phyloP scores from a whole-genome alignment of 1,284 basidiomycete genomes.

The Cutaneotrichosporon daszewskae region DNA sequence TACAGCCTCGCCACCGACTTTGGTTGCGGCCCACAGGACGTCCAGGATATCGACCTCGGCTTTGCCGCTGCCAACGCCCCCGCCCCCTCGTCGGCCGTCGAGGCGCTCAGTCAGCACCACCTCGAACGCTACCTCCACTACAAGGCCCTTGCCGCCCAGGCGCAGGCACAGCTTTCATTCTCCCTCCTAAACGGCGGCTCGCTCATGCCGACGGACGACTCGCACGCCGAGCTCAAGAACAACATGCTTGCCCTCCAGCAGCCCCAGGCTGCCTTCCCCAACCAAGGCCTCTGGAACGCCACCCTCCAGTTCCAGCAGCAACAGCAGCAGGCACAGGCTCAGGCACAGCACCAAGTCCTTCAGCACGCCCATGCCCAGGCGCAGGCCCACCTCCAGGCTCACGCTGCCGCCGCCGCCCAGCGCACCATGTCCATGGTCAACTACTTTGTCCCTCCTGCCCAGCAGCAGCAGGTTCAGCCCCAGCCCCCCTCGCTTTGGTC shows the following conservation, averaged over 20 bases:
- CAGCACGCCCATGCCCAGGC: constrained; percentile 32
- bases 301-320: constrained; percentile 23
- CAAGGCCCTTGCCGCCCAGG: constrained; percentile 38
- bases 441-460: constrained; percentile 19
- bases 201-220: constrained; percentile 16
- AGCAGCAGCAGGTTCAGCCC: background rate
- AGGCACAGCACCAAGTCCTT: constrained; percentile 13
- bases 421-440: constrained; percentile 20
- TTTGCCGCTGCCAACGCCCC: background rate
- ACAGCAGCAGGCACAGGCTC: constrained; percentile 15
- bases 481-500: constrained; percentile 14
- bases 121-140: constrained; percentile 42
- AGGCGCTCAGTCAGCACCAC: constrained; percentile 39
- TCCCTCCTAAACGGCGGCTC: constrained; percentile 18
- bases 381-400: constrained; percentile 30
- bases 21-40: no score
- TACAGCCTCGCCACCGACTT: background rate
- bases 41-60: background rate
- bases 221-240: constrained; percentile 18
- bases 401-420: constrained; percentile 27
- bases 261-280: constrained; percentile 4
- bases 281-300: constrained; percentile 11
- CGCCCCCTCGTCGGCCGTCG: constrained; percentile 15
- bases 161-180: constrained; percentile 28
- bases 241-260: constrained; percentile 31